Base-by-base conservation (phyloP, 768 basidiomycete species). In the Phylloporus arenicola region DNA sequence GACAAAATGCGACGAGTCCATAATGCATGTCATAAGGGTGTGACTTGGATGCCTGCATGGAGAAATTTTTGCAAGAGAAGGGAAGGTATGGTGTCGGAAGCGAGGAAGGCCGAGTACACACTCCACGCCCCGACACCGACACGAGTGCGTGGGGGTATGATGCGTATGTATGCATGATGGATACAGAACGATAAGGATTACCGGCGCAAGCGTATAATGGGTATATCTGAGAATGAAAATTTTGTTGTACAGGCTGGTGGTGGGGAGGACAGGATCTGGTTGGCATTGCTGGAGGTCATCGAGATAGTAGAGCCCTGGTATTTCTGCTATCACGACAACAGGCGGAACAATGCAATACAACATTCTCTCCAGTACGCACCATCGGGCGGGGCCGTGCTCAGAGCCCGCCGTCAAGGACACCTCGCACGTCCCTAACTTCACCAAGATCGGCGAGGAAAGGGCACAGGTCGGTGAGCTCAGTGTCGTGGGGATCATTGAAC, bases 401-500 rank as follows among this genome's bases (percentile, higher is more conserved):
- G 70, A 88, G 78, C 60, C 86, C 84, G 53, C 88, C 90, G 64
- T 95, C 91, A 56, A 97, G 76, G 34, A 96, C 85, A 40, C 89
- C 93, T 51, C 96, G 79, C 42, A 98, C 88, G 68, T 99, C 96
- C 50, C 85, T 85, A 30, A 93, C 92, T 22, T 77, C 74, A 30
- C 74, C 79, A 31, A 99, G 77, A 70, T 99, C 96, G 31, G 88
- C 73, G 55, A 99, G 78, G 79, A 99, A 98, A 25, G 93, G 92
- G 49, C 93, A 84, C 45, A 98, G 75, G 70, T 98, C 95, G 35
- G 91, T 96, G 56, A 99, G 78, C 68, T 98, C 95, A 42, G 94
- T 95, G 65, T 98, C 95, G 62, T 97, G 95, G 10, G 94, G 94
- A 70, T 93, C 93, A 68, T 97, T 98, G 75, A 99, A 99, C 96